Conservation (phyloP, 192 early-diverging fungal species). For the Haplosporangium gracile region DNA sequence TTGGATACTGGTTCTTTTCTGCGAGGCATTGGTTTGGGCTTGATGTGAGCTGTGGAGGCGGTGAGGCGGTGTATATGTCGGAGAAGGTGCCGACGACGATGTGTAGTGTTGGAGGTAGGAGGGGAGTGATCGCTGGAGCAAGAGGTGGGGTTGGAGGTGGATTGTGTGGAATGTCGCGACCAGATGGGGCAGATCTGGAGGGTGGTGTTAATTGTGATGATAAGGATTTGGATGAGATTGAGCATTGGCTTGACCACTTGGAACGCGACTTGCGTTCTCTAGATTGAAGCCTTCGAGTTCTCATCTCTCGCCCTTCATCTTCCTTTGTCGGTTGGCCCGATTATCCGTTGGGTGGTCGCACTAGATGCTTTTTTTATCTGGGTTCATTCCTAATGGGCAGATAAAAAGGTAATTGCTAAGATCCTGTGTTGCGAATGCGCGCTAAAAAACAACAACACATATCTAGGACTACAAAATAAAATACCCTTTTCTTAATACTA, state of each 20-base stretch:
- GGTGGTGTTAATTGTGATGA: neutral
- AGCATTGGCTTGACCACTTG: conserved; percentile 37
- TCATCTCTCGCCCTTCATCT: neutral
- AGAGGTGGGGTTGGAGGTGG: neutral
- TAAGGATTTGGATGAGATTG: conserved; percentile 47
- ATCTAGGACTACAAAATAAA: too few species aligned
- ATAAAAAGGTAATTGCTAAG: too few species aligned
- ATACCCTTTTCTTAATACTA: too few species aligned
- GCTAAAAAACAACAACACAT: too few species aligned
- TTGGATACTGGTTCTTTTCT: conserved; percentile 40
- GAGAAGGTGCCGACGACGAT: neutral
- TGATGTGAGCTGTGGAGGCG: neutral
- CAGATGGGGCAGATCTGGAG: neutral
- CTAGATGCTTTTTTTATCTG: neutral
- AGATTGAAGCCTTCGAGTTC: neutral
- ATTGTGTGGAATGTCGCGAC: neutral
- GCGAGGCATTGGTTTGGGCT: conserved; percentile 32
- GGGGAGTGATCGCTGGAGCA: neutral
- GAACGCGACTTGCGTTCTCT: conserved; percentile 34
- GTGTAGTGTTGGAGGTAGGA: neutral
- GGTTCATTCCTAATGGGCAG: too few species aligned
- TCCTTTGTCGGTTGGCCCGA: neutral
- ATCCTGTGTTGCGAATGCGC: too few species aligned
- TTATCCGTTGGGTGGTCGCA: neutral
- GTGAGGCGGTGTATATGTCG: too few species aligned